Evolutionary conservation across 228 moss, liverwort and hornwort species (phyloP), one percentile per base, ranked within the genome.

Genomic region (Sphagnum fallax): DNA sequence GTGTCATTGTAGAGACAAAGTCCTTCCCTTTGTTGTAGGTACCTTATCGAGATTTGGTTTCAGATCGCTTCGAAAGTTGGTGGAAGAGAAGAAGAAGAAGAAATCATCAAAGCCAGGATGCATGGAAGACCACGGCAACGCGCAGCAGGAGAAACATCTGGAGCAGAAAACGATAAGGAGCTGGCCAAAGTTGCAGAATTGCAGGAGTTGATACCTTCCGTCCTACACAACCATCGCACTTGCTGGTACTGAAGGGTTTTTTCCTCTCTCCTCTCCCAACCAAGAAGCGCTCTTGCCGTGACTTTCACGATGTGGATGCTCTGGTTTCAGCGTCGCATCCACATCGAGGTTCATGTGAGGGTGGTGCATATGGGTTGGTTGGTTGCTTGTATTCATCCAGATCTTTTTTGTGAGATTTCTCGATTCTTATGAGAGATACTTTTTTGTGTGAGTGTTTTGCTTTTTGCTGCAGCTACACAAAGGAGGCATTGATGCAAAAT

Each of bases 81-180:
- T 32, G 32, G 32, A 32, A 32, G 32, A 32, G 32, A 32, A 32
- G 32, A 32, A 32, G 32, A 32, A 32, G 32, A 32, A 32, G 32
- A 32, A 32, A 1, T 32, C 32, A 32, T 32, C 32, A 32, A 32
- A 32, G 32, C 32, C 32, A 32, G 32, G 48, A 91, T 91, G 91
- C 91, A 91, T 69, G 91, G 91, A 55, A 87, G 87, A 71, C 87
- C 84, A 18, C 80, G 91, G 70, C 84, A 86, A 53, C 81, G 86
- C 63, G 74, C 87, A 14, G 91, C 89, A 66, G 72, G 75, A 32
- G 32, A 32, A 32, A 32, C 32, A 1, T 69, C 78, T 64, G 68
- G 80, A 64, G 76, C 80, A 64, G 69, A 66, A 9, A 81, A 32
- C 32, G 32, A 76, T 73, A 81, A 72, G 69, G 87, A 87, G 75